These are phyloP conservation scores for Verticillium tricorpus DNA, from an alignment of 2,329 filamentous ascomycete genomes.

Conservation along the genomic window DNA sequence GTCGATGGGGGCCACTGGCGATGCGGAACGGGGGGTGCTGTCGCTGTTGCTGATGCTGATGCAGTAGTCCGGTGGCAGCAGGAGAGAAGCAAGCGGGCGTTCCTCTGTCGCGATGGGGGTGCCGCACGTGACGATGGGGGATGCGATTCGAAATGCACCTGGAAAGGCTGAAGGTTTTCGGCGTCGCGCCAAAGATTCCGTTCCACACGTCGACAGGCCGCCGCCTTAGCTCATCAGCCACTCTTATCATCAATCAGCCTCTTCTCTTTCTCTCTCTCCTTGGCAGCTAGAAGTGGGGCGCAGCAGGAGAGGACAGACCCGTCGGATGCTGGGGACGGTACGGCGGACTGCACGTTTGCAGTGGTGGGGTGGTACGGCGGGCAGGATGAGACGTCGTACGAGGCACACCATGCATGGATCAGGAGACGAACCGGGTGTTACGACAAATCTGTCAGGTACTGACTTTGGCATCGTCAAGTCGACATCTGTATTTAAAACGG, in stretches of 20 bases:
- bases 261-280: not conserved
- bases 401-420: too few relatives aligned
- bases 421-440: too few relatives aligned
- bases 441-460: too few relatives aligned
- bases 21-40: constrained; percentile 4
- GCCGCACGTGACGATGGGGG: not conserved
- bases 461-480: too few relatives aligned
- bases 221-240: not conserved
- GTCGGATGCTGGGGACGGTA: not conserved
- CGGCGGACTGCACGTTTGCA: not conserved
- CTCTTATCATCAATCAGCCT: not conserved
- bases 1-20: constrained; percentile 14
- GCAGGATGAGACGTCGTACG: too few relatives aligned
- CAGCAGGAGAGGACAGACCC: too few relatives aligned
- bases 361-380: not conserved
- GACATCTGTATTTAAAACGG: not conserved
- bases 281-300: not conserved
- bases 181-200: not conserved
- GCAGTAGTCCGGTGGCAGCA: not conserved
- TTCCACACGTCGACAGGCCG: not conserved
- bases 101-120: not conserved
- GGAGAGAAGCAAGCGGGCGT: not conserved
- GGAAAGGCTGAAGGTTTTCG: not conserved
- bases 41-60: not conserved
- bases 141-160: not conserved